Evolutionary conservation across 2,329 filamentous ascomycete species (phyloP).

Genomic region (Aphanocladium album): DNA sequence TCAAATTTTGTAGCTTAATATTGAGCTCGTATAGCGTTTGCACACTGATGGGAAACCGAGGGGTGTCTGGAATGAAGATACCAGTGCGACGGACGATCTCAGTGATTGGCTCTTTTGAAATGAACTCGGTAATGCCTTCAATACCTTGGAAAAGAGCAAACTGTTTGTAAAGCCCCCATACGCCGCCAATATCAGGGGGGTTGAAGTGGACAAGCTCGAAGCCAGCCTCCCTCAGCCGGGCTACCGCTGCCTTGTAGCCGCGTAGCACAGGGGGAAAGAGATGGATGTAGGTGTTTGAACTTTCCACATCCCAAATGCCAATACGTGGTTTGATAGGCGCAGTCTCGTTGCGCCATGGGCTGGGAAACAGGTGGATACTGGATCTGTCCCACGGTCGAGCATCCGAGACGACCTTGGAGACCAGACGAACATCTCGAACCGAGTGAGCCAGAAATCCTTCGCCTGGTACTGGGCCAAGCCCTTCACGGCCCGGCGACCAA

Average conservation of each 20-base stretch:
- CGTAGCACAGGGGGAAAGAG: conserved; percentile 10
- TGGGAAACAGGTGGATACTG: neutral
- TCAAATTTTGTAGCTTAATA: neutral
- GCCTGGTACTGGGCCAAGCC: neutral
- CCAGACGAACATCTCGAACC: neutral
- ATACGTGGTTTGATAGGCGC: neutral
- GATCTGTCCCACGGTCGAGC: neutral
- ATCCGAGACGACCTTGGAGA: neutral
- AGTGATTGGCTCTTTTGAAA: neutral
- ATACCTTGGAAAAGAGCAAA: neutral
- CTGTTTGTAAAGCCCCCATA: neutral
- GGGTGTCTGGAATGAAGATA: neutral
- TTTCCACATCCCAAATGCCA: conserved; percentile 14
- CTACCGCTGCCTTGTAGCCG: neutral
- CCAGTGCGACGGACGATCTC: neutral
- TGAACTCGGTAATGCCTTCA: neutral
- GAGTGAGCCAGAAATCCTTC: neutral
- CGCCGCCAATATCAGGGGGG: neutral
- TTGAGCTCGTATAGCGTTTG: neutral
- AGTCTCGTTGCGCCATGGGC: neutral
- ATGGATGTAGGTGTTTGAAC: conserved; percentile 19
- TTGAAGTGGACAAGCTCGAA: neutral
- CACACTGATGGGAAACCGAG: neutral
- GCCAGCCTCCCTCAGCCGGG: neutral
- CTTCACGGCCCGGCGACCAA: neutral